phyloP scores from a whole-genome alignment of 495 filamentous ascomycete genomes.

The Penicillium verhagenii region DNA sequence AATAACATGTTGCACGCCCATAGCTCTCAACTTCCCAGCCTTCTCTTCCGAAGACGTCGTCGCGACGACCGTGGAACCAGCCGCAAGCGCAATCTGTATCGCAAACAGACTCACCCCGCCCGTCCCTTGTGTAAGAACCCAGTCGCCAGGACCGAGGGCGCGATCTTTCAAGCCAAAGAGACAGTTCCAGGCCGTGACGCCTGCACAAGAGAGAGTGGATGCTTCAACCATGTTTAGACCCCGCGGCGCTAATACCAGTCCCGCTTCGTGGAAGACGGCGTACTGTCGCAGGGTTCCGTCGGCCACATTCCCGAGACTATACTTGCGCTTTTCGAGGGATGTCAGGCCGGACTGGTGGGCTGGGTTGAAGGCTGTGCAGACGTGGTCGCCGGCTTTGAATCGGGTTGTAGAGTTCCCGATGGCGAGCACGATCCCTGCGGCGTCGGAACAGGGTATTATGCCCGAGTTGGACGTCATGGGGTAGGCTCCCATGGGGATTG shows the following conservation, averaged over 20 bases:
- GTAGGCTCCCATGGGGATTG: constrained; percentile 1
- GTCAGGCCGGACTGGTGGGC: not conserved
- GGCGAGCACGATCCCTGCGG: no score
- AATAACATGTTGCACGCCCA: not conserved
- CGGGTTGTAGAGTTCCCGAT: not conserved
- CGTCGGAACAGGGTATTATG: no score
- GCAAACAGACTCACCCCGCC: not conserved
- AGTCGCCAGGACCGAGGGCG: not conserved
- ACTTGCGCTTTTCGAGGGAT: not conserved
- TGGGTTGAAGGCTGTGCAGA: not conserved
- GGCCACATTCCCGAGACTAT: not conserved
- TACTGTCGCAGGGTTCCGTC: constrained; percentile 66
- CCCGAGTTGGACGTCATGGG: constrained; percentile 32
- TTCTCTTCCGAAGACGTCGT: not conserved
- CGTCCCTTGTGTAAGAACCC: not conserved
- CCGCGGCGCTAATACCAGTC: constrained; percentile 37
- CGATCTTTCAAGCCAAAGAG: not conserved
- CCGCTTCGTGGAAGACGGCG: constrained; percentile 77
- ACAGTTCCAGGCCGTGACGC: constrained; percentile 34
- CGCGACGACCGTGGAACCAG: constrained; percentile 59
- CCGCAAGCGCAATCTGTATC: constrained; percentile 66
- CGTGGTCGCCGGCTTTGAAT: constrained; percentile 13
- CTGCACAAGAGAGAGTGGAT: constrained; percentile 29
- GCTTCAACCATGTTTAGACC: constrained; percentile 21
- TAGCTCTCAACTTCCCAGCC: not conserved